Base-by-base conservation (phyloP, 495 filamentous ascomycete species). In the Venustampulla echinocandica region DNA sequence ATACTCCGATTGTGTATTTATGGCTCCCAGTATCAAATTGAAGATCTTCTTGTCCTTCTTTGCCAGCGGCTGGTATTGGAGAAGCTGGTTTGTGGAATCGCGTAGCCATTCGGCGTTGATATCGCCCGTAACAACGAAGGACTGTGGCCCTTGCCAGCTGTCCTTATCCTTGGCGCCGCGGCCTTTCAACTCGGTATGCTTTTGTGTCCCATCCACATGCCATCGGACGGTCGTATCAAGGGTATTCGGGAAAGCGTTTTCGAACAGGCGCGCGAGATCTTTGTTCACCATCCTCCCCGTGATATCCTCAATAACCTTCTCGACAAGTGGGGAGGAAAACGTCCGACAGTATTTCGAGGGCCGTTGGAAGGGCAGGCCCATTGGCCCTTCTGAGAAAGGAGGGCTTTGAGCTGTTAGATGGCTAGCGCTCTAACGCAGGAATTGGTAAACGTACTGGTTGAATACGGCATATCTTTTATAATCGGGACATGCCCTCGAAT, bases 61-160 rank as follows among this genome's bases (percentile, higher is more conserved):
- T 1, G 90, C 87, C 15, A 99, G 69, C 1, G 70, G 60, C 55
- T 96, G 92, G 57, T 99, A 99, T 36, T 90, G 88, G 3, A 77
- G 74, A 13, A 99, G 64, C 61, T 99, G 92, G 65, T 97, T 97
- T 9, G 93, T 96, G 33, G 90, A 95, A 65, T 99, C 92, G 40
- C 92, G 82, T 34, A 99, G 68, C 92, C 92, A 99, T 66, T 97
- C 92, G 4, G 92, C 92, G 57, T 96, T 84, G 61, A 99, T 99
- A 58, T 99, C 92, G n/a, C 90, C 90, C 0, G 92, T 99, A 37
- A 99, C 93, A 50, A 99, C 84, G 63, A 99, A 99, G 27, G 81
- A 88, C 61, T 97, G 90, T 1, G 82, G 64, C 0, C 88, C 90
- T 47, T 82, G 73, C 89, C 89, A 95, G 48, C 76, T 69, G 2